These are phyloP conservation scores for Xylaria sp. DNA, from an alignment of 2,329 filamentous ascomycete species.

Conservation along the genomic window DNA sequence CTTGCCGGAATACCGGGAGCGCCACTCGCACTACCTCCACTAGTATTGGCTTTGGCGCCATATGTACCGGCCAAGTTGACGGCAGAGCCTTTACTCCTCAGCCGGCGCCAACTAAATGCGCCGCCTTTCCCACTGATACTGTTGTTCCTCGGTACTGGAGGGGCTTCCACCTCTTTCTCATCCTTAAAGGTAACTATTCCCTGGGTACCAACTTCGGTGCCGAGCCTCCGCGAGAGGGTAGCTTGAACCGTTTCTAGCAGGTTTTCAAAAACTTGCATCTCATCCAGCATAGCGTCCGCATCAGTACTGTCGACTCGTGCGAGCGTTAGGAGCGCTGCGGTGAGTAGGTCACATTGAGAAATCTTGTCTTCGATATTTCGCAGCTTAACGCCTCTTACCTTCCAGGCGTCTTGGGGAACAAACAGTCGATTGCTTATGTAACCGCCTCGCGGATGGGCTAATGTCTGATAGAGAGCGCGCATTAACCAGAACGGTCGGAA, in stretches of 20 bases:
- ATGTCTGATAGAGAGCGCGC: constrained; percentile 91
- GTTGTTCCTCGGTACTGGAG: constrained; percentile 61
- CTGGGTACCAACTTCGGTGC: constrained; percentile 90
- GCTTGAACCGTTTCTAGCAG: constrained; percentile 87
- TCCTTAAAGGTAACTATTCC: constrained; percentile 57
- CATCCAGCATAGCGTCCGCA: constrained; percentile 89
- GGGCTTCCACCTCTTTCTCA: constrained; percentile 54
- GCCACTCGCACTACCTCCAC: constrained; percentile 45
- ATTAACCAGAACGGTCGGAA: constrained; percentile 98
- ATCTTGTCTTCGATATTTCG: constrained; percentile 94
- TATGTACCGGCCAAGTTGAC: constrained; percentile 66
- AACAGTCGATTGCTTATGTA: constrained; percentile 94
- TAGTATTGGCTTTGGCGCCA: constrained; percentile 55
- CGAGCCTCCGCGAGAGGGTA: constrained; percentile 81
- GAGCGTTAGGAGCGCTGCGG: constrained; percentile 86
- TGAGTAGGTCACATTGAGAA: constrained; percentile 88
- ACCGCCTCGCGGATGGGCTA: constrained; percentile 89
- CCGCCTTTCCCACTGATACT: constrained; percentile 80
- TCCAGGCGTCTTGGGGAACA: constrained; percentile 91
- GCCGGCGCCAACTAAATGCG: constrained; percentile 87
- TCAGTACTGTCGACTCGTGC: constrained; percentile 87
- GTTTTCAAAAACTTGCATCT: constrained; percentile 89
- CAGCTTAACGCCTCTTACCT: constrained; percentile 91
- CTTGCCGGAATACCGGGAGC: constrained; percentile 49
- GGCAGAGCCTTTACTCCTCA: constrained; percentile 88